Evolutionary conservation across 345 rosid genomes (phyloP).

Genomic region (Laguncularia racemosa): DNA sequence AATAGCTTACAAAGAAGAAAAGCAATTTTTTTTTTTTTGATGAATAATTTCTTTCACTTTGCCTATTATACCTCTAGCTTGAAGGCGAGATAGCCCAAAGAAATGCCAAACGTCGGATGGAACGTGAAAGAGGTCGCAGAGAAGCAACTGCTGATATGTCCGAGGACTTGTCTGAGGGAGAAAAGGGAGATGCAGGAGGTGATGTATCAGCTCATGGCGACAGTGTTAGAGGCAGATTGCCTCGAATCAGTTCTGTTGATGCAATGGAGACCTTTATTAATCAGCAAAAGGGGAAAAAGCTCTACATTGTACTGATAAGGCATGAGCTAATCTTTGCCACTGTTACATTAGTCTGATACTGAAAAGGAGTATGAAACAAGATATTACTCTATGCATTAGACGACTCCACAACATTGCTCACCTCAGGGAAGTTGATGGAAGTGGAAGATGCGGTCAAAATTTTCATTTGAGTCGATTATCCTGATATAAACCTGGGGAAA

Average conservation of each 20-base stretch:
- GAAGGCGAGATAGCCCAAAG: conserved; percentile 42
- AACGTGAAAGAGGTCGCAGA: conserved; percentile 45
- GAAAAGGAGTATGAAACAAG: neutral
- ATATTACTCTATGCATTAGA: neutral
- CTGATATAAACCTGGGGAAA: too few species aligned
- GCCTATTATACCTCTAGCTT: conserved; percentile 16
- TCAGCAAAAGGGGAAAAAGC: conserved; percentile 33
- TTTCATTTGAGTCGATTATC: too few species aligned
- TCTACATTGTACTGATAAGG: conserved; percentile 33
- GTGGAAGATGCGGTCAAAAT: too few species aligned
- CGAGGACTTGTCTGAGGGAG: conserved; percentile 54
- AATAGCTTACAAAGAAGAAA: neutral
- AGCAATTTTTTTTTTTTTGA: neutral
- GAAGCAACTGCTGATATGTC: conserved; percentile 53
- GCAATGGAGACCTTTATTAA: conserved; percentile 40
- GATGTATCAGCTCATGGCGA: conserved; percentile 41
- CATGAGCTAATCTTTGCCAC: conserved; percentile 16
- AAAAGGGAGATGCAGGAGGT: conserved; percentile 33
- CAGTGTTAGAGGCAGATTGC: conserved; percentile 30
- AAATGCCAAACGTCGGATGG: conserved; percentile 35
- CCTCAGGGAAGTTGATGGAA: too few species aligned
- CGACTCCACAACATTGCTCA: too few species aligned
- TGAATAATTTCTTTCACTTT: neutral
- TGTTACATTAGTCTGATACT: neutral
- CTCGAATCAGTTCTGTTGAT: conserved; percentile 41